Evolutionary conservation across 2,329 filamentous ascomycete genomes (phyloP), one percentile per base, ranked within the genome.

Genomic region (Aspergillus sp.): DNA sequence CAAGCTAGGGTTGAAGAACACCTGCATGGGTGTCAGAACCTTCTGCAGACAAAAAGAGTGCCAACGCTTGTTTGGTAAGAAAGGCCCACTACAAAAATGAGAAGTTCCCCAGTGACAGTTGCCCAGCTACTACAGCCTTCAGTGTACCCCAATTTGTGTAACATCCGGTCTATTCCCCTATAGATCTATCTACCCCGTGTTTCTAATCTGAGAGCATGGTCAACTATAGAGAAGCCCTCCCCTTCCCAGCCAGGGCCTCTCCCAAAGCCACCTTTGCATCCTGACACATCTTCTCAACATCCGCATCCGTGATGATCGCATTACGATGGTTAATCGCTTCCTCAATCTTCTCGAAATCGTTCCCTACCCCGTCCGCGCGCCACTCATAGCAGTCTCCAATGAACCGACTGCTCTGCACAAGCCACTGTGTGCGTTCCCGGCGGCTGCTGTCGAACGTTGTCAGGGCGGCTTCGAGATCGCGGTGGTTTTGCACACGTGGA

Each of bases 351-450:
- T 51, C 31, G 9, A 68, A 67, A 15, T 68, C 63, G 1, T 48
- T 34, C 1, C 63, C 65, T 5, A 68, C 65, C 0, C 65, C 65
- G 6, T 67, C 65, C 0, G 61, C 66, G n/a, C 55, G 54, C 75
- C 75, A 77, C 56, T 77, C 75, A 54, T 74, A 77, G 45, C 66
- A 63, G 41, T 77, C 71, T 4, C 74, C 70, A 6, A 75, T 69
- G 22, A 67, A 69, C 38, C 75, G 67, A 57, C 72, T 76, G 45
- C 72, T 75, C 54, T 75, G 66, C 6, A 77, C 75, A 13, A 77
- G 64, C 72, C 74, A 77, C 54, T 74, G 71, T 4, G 68, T 63
- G 15, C 74, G 65, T 54, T 72, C 71, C 11, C 70, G 67, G 1
- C 74, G 66, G 17, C 59, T 61, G 6, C 53, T 60, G 54, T 73